Percentiles rank a stretch among this genome's conserved stretches.
These are phyloP conservation scores for Cichorium intybus DNA, from an alignment of 140 eudicot genomes.

Conservation along the genomic window DNA sequence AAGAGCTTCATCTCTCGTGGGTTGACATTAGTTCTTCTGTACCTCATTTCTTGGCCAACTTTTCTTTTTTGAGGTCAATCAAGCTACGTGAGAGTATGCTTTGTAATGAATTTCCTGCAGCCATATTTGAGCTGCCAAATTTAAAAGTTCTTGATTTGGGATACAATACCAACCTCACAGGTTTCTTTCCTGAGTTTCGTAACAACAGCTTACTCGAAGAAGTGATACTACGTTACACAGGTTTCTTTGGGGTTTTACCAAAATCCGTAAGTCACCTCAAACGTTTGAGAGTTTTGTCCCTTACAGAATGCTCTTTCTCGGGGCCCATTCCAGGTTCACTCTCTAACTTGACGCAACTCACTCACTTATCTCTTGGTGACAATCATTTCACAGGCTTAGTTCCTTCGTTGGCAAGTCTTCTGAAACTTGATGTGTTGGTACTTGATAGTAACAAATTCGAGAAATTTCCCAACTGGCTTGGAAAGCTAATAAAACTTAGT, in stretches of 20 bases:
- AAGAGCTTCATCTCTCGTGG: not conserved
- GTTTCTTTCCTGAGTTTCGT: constrained; percentile 28
- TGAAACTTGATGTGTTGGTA: constrained; percentile 5
- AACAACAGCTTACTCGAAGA: constrained; percentile 8
- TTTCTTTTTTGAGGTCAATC: not conserved
- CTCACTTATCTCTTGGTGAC: not conserved
- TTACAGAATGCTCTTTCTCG: not conserved
- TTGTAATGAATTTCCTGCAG: not conserved
- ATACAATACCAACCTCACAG: constrained; percentile 6
- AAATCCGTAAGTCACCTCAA: constrained; percentile 11
- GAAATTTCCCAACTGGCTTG: too few species aligned
- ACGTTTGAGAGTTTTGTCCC: not conserved
- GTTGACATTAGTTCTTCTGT: not conserved
- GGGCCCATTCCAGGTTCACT: constrained; percentile 29
- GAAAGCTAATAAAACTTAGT: constrained; percentile 12
- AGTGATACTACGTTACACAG: not conserved
- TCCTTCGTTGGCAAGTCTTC: constrained; percentile 13
- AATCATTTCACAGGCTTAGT: constrained; percentile 3
- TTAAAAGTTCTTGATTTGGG: not conserved
- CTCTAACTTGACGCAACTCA: constrained; percentile 28
- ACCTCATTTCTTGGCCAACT: not conserved
- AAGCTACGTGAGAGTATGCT: not conserved
- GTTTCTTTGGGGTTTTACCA: constrained; percentile 18
- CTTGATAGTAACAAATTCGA: too few species aligned
- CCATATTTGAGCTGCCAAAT: constrained; percentile 7